Evolutionary conservation across 345 rosid species (phyloP), one percentile per base, ranked within the genome.

Genomic region (Cardamine chenopodiifolia): DNA sequence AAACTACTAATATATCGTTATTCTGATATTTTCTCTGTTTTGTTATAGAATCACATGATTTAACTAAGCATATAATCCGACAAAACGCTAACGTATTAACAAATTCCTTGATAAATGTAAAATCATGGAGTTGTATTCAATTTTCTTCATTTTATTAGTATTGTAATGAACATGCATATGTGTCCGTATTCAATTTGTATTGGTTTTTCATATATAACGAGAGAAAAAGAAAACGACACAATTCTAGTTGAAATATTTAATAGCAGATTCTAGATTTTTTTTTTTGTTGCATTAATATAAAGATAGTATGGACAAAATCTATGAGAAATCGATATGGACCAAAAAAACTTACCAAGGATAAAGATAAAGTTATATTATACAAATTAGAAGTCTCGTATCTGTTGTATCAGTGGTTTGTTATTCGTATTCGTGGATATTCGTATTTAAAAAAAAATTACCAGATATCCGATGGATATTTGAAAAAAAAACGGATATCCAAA

Each of bases 211-310:
- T 29, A 56, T 7, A 2, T 47, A 5, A 26, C 31, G 4, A 7
- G 42, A 29, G 22, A 13, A 8, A 5, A 42, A 57, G 55, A 70
- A 57, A 59, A 8, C 57, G 67, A 34, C 67, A 71, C 9, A n/a
- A 4, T 31, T 28, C 31, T 70, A 70, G 65, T 70, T 70, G 56
- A 34, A 40, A 62, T 40, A 58, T 62, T 28, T 26, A 63, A 28
- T 63, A 62, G 15, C 3, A 3, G 65, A 37, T 62, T 10, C 1
- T 35, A 7, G 32, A 23, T 6, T 11, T 18, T 10, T 19, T 7
- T 20, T 7, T 3, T 22, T 14, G 31, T 37, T 57, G 62, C 19
- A 20, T 39, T 20, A 61, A 3, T 57, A 35, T 35, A 20, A 39
- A 20, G 7, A 61, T 14, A 1, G 2, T 13, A 18, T 14, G 19